These are phyloP conservation scores for Tympanopsis confertula DNA, from an alignment of 2,329 filamentous ascomycete species.

Conservation along the genomic window DNA sequence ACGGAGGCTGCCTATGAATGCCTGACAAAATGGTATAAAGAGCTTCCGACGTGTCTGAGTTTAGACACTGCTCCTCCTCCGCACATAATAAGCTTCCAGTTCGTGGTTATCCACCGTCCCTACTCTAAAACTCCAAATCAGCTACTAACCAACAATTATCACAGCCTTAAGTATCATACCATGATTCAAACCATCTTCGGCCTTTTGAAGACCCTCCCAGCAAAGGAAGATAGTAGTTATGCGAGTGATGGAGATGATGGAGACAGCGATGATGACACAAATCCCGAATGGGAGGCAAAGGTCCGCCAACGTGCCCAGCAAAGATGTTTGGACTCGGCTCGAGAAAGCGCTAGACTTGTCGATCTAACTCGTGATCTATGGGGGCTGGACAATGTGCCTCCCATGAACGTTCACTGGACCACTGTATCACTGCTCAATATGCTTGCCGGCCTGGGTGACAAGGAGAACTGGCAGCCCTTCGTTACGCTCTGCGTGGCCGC, in stretches of 20 bases:
- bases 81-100: neutral
- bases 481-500: neutral
- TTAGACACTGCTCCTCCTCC: neutral
- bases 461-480: neutral
- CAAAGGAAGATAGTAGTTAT: no score
- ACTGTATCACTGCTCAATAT: neutral
- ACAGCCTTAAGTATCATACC: neutral
- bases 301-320: neutral
- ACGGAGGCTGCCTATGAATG: neutral
- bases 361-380: neutral
- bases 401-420: neutral
- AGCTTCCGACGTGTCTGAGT: neutral
- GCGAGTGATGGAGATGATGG: no score
- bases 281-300: neutral
- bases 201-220: neutral
- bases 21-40: neutral
- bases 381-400: neutral
- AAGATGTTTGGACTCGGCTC: neutral
- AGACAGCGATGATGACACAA: no score
- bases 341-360: neutral
- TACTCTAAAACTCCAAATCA: neutral
- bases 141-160: neutral
- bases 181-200: neutral
- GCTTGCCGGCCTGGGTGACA: neutral
- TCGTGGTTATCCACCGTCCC: neutral